Evolutionary conservation across 2,329 filamentous ascomycete genomes (phyloP).

Genomic region (Aspergillus novoparasiticus): DNA sequence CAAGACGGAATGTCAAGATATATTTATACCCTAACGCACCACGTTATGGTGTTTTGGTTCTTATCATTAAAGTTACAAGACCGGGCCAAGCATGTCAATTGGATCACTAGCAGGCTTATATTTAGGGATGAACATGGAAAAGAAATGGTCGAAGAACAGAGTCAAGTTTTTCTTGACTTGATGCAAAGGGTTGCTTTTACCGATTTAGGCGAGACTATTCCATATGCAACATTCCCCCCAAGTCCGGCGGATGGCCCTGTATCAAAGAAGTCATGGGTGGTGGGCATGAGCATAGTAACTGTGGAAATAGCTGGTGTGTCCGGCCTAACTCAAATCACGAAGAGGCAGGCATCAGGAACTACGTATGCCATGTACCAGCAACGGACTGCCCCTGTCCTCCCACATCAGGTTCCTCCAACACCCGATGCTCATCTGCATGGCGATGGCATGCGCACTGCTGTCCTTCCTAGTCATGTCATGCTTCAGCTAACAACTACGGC

Average conservation of each 20-base stretch:
- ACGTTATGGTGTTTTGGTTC: slow-evolving; percentile 97
- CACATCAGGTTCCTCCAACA: slow-evolving; percentile 47
- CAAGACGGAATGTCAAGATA: slow-evolving; percentile 86
- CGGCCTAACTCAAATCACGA: slow-evolving; percentile 53
- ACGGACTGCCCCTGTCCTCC: slow-evolving; percentile 46
- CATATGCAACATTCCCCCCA: slow-evolving; percentile 45
- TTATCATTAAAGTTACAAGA: slow-evolving; percentile 83
- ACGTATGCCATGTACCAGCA: slow-evolving; percentile 53
- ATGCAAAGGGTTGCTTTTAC: slow-evolving; percentile 88
- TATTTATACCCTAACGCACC: slow-evolving; percentile 89
- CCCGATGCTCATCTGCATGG: slow-evolving; percentile 43
- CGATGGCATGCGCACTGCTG: slow-evolving; percentile 41
- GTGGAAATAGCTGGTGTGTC: slow-evolving; percentile 51
- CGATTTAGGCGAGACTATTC: slow-evolving; percentile 71
- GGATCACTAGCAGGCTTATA: slow-evolving; percentile 82
- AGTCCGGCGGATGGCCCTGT: slow-evolving; percentile 46
- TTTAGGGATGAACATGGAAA: slow-evolving; percentile 76
- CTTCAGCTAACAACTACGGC: slow-evolving; percentile 48
- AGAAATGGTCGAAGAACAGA: slow-evolving; percentile 84
- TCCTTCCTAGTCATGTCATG: slow-evolving; percentile 51
- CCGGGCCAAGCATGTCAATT: slow-evolving; percentile 79
- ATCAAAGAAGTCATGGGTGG: slow-evolving; percentile 52
- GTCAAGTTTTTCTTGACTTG: slow-evolving; percentile 89
- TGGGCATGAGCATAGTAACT: slow-evolving; percentile 55
- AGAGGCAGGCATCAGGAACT: slow-evolving; percentile 54